Percentiles rank a stretch among this genome's conserved stretches.
These are phyloP conservation scores for Stenogyne calaminthoides DNA, from an alignment of 305 asterid genomes.

Conservation along the genomic window DNA sequence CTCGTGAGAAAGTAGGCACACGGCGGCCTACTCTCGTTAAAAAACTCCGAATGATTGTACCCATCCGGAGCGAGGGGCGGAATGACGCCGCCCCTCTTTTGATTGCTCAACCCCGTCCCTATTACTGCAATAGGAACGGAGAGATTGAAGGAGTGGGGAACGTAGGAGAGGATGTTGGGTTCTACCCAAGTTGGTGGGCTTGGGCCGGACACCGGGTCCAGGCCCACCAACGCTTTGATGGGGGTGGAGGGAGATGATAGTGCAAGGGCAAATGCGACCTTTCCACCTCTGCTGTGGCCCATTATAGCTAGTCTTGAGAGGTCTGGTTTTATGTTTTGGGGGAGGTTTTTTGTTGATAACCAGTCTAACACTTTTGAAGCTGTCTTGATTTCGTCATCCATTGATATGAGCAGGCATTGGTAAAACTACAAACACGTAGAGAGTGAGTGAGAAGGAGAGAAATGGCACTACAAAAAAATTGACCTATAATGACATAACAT, in stretches of 20 bases:
- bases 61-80: conserved; percentile 60
- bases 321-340: conserved; percentile 45
- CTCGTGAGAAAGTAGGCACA: conserved; percentile 61
- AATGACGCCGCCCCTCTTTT: conserved; percentile 30
- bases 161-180: conserved; percentile 46
- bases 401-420: conserved; percentile 39
- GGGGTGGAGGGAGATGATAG: conserved; percentile 43
- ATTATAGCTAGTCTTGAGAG: conserved; percentile 48
- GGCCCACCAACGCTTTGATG: conserved; percentile 56
- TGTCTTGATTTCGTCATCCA: conserved; percentile 43
- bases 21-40: conserved; percentile 66
- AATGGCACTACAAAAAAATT: too few relatives aligned
- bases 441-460: background rate
- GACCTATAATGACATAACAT: too few relatives aligned
- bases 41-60: conserved; percentile 60
- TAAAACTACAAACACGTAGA: conserved; percentile 32
- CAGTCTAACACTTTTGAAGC: conserved; percentile 55
- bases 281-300: conserved; percentile 73
- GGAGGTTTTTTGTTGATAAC: conserved; percentile 57
- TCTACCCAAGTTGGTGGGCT: conserved; percentile 38
- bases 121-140: conserved; percentile 53
- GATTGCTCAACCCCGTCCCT: conserved; percentile 60
- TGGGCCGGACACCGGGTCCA: conserved; percentile 61
- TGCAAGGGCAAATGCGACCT: conserved; percentile 54
- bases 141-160: conserved; percentile 59